Conservation (phyloP, 1,139 yeast species). For the Lodderomyces pseudojiufengensis region DNA sequence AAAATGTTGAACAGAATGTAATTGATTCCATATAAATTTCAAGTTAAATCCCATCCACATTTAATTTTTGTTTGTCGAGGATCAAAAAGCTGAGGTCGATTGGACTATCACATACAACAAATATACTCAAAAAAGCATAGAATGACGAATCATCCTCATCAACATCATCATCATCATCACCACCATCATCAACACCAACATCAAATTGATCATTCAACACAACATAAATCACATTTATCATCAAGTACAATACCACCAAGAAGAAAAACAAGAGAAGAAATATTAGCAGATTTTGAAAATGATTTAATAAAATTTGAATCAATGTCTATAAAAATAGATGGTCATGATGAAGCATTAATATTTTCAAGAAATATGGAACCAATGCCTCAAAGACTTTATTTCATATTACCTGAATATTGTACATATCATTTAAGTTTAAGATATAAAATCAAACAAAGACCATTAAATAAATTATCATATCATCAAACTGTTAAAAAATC, state of each 20-base stretch:
- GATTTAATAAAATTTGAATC: conserved; percentile 25
- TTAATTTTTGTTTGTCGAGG: too few relatives aligned
- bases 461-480: conserved; percentile 25
- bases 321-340: conserved; percentile 28
- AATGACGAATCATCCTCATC: too few relatives aligned
- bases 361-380: conserved; percentile 26
- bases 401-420: conserved; percentile 31
- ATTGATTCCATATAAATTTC: too few relatives aligned
- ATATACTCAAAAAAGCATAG: too few relatives aligned
- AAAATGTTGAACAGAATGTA: too few relatives aligned
- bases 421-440: conserved; percentile 28
- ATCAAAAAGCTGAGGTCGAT: too few relatives aligned
- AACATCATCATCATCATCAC: too few relatives aligned
- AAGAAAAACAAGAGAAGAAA: conserved; percentile 9
- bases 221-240: too few relatives aligned
- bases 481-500: conserved; percentile 32
- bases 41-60: too few relatives aligned
- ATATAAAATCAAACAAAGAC: conserved; percentile 24
- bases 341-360: conserved; percentile 22
- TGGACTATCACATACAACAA: too few relatives aligned
- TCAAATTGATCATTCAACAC: too few relatives aligned
- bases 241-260: neutral
- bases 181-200: too few relatives aligned
- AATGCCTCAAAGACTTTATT: conserved; percentile 26
- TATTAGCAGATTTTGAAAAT: conserved; percentile 19